Conservation (phyloP, 2,329 filamentous ascomycete species). For the Ceratocystis papillata region DNA sequence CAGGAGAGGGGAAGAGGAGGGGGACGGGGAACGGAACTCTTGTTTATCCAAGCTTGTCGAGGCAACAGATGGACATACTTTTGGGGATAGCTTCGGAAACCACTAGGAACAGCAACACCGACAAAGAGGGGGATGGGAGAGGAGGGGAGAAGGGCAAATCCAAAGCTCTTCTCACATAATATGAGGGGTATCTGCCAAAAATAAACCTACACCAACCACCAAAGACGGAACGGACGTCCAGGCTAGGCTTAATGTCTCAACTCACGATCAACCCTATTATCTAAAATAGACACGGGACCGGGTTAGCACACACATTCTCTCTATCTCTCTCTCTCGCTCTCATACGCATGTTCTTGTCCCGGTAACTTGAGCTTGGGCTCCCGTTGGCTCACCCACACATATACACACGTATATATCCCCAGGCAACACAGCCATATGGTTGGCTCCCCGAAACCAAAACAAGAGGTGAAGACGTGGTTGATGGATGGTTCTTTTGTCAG, state of each 20-base stretch:
- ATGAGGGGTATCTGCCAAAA: background rate
- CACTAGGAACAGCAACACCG: background rate
- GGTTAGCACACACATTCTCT: background rate
- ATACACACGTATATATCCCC: too few relatives aligned
- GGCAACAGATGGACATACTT: background rate
- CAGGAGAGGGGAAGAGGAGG: background rate
- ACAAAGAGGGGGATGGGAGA: background rate
- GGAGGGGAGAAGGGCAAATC: background rate
- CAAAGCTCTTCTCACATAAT: background rate
- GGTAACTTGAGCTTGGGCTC: background rate
- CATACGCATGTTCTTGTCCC: background rate
- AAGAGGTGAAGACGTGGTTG: background rate
- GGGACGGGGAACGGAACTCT: background rate
- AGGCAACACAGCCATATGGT: too few relatives aligned
- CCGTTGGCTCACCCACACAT: background rate
- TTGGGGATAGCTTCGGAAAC: background rate
- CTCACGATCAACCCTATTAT: too few relatives aligned
- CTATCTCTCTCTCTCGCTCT: background rate
- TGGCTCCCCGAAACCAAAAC: background rate
- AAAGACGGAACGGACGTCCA: too few relatives aligned
- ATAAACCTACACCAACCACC: background rate
- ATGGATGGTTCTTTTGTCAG: slow-evolving; percentile 7
- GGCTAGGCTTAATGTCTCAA: too few relatives aligned
- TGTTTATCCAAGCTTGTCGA: background rate
- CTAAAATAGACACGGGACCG: too few relatives aligned